These are phyloP conservation scores for Chlorella vulgaris DNA, from an alignment of 139 green algal species.

Conservation along the genomic window DNA sequence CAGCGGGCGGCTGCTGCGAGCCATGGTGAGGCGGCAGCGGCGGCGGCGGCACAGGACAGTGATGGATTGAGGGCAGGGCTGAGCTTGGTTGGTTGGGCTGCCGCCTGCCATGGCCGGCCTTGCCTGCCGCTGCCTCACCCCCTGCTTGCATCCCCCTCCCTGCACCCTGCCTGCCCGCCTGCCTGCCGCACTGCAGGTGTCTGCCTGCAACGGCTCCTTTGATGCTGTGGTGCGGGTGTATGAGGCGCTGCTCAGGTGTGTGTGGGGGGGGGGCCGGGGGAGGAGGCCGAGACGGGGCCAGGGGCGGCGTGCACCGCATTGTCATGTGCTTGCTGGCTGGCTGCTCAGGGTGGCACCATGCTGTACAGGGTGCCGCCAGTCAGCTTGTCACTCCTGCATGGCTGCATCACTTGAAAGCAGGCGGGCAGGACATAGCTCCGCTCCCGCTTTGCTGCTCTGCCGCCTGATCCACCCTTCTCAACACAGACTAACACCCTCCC, in stretches of 20 bases:
- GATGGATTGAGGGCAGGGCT: neutral
- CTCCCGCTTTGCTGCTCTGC: no score
- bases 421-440: no score
- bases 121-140: no score
- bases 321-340: no score
- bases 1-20: slow-evolving; percentile 20
- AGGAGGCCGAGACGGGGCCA: no score
- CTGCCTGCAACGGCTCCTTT: slow-evolving; percentile 32
- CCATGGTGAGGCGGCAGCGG: slow-evolving; percentile 5
- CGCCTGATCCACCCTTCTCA: neutral
- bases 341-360: no score
- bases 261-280: neutral
- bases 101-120: no score
- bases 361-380: no score
- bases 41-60: neutral
- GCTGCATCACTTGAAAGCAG: no score
- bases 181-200: neutral
- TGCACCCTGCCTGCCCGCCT: neutral
- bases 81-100: no score
- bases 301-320: no score
- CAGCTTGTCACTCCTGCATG: no score
- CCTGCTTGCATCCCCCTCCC: neutral
- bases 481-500: neutral
- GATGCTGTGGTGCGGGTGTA: slow-evolving; percentile 43
- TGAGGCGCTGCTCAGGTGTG: slow-evolving; percentile 36